phyloP scores from a whole-genome alignment of 257 asterid genomes.

The Fraxinus anomala region DNA sequence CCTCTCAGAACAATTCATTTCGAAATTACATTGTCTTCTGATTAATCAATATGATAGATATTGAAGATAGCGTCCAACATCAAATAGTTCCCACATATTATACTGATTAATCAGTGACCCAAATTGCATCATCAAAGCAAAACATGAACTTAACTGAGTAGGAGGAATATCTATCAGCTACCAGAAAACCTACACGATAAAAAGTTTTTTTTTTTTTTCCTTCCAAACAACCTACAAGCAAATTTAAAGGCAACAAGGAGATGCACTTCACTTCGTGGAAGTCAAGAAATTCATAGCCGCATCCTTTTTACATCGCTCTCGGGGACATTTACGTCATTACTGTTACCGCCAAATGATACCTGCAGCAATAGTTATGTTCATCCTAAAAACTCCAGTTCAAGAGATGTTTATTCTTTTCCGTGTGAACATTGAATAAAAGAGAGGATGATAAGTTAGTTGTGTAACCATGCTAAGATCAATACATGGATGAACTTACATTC shows the following conservation, averaged over 20 bases:
- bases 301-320: conserved; percentile 76
- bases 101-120: background rate
- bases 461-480: background rate
- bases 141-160: background rate
- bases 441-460: background rate
- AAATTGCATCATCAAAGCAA: background rate
- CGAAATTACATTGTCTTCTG: background rate
- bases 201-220: background rate
- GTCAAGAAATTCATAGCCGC: conserved; percentile 41
- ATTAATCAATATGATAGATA: background rate
- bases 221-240: background rate
- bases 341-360: conserved; percentile 43
- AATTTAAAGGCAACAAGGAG: background rate
- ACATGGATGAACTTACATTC: conserved; percentile 50
- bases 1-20: background rate
- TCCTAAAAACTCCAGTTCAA: background rate
- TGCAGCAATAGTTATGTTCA: conserved; percentile 25
- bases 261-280: background rate
- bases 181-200: background rate
- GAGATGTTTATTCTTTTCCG: background rate
- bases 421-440: background rate
- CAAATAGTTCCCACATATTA: background rate
- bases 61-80: background rate
- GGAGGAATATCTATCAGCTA: background rate
- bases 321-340: conserved; percentile 68